Percentiles rank a stretch among this genome's conserved stretches.
These are phyloP conservation scores for Ceratorhiza oryzae-sativae DNA, from an alignment of 1,284 basidiomycete genomes.

Conservation along the genomic window DNA sequence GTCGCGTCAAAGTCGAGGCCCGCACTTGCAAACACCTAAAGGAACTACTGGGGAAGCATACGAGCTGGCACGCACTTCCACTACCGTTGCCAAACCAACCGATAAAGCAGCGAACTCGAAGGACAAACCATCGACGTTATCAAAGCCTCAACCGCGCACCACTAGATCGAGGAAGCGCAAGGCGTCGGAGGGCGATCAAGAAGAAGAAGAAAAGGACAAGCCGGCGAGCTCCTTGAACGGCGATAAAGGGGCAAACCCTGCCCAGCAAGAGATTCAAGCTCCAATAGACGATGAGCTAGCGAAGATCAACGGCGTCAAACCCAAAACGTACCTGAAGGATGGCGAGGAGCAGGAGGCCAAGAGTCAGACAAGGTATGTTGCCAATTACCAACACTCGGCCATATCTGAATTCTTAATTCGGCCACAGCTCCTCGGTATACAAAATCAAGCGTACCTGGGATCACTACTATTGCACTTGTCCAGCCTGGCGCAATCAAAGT, in stretches of 20 bases:
- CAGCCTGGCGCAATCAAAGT: conserved; percentile 57
- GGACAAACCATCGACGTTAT: neutral
- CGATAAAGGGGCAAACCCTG: neutral
- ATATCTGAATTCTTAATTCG: neutral
- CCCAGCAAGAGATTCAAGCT: neutral
- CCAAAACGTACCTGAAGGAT: conserved; percentile 54
- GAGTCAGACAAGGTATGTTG: conserved; percentile 54
- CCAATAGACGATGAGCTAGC: conserved; percentile 52
- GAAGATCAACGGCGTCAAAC: conserved; percentile 58
- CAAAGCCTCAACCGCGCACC: neutral
- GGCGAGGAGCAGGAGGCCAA: conserved; percentile 57
- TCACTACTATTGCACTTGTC: conserved; percentile 59
- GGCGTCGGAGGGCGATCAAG: conserved; percentile 16
- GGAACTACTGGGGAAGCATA: conserved; percentile 32
- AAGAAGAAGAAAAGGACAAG: conserved; percentile 1
- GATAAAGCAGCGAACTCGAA: neutral
- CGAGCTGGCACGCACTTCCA: conserved; percentile 23
- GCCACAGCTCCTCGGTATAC: conserved; percentile 56
- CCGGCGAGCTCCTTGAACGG: neutral
- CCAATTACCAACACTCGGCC: too few relatives aligned
- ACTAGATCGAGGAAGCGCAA: conserved; percentile 26
- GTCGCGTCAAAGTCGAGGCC: conserved; percentile 29
- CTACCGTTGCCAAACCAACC: conserved; percentile 10
- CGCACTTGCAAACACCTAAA: conserved; percentile 35
- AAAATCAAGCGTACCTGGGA: conserved; percentile 61